Conservation (phyloP, 208 protist genomes). For the Leishmania guyanensis region DNA sequence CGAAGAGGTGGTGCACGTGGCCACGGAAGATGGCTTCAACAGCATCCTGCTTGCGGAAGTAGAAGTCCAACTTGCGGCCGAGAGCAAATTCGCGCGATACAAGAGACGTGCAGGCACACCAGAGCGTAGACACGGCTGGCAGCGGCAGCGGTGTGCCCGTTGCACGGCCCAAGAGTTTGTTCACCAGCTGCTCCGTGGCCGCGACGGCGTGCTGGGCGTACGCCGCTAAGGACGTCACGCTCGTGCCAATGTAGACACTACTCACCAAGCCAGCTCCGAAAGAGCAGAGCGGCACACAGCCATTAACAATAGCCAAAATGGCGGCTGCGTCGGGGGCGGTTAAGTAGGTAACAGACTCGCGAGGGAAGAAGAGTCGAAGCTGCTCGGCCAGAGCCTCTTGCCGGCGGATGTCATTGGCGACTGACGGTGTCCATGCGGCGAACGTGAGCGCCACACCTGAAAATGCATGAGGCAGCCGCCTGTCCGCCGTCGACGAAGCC, state of each 20-base stretch:
- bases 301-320: constrained; percentile 71
- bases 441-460: constrained; percentile 53
- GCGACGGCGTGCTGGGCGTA: constrained; percentile 73
- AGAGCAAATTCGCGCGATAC: constrained; percentile 79
- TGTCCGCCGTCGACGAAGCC: neutral
- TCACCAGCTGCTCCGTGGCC: constrained; percentile 53
- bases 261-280: constrained; percentile 88
- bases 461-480: constrained; percentile 24
- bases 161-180: constrained; percentile 32
- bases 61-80: constrained; percentile 75
- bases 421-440: constrained; percentile 29
- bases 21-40: constrained; percentile 57
- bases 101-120: constrained; percentile 61
- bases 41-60: constrained; percentile 73
- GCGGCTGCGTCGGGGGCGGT: constrained; percentile 36
- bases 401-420: neutral
- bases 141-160: constrained; percentile 56
- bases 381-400: constrained; percentile 24
- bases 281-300: constrained; percentile 68
- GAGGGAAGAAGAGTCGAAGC: constrained; percentile 42
- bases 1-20: constrained; percentile 24
- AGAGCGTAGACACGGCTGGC: constrained; percentile 44
- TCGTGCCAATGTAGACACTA: constrained; percentile 65
- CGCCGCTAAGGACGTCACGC: constrained; percentile 57
- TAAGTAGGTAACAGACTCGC: constrained; percentile 67